Base-by-base conservation (phyloP, 148 eudicot species). In the Arbutus unedo region DNA sequence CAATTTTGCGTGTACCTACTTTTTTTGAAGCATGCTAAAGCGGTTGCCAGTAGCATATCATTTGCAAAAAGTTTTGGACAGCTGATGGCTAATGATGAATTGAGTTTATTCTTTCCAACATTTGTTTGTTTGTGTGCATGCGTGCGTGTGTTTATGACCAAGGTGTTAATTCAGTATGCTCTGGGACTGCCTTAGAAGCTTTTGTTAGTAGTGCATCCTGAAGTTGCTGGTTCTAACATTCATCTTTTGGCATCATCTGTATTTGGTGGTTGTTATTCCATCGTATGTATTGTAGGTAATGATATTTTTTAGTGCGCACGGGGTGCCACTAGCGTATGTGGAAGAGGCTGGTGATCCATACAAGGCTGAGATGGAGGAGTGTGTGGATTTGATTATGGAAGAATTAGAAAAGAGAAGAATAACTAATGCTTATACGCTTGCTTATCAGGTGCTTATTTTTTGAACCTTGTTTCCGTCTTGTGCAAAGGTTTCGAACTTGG, bases 311-410 rank as follows among this genome's bases (percentile, higher is more conserved):
- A 96, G 99, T 86, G 99, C 99, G 62, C 99, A 96, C 83, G 99
- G 99, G 14, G 99, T 96, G 70, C 99, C 99, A 77, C 88, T 96
- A 80, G 97, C 98, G 44, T 94, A 96, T 83, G 98, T 94, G 77
- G 98, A 96, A 86, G 98, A 96, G 91, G 99, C 99, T 82, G 99
- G 99, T 87, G 99, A 96, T 78, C 99, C 99, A 53, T 96, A 96
- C 90, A 96, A 96, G 89, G 98, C 98, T 71, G 98, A 96, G 91
- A 96, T 96, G 99, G 98, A 96, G 88, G 99, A 96, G 91, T 96
- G 99, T 75, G 97, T 96, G 56, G 95, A 94, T 84, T 85, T 96
- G 86, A 96, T 96, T 67, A 96, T 96, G 99, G 98, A 93, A 82
- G 98, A 94, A 87, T 90, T 94, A 47, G 97, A 96, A 82, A 91